These are phyloP conservation scores for Trypanosoma rangeli DNA, from an alignment of 208 protist species.

Conservation along the genomic window DNA sequence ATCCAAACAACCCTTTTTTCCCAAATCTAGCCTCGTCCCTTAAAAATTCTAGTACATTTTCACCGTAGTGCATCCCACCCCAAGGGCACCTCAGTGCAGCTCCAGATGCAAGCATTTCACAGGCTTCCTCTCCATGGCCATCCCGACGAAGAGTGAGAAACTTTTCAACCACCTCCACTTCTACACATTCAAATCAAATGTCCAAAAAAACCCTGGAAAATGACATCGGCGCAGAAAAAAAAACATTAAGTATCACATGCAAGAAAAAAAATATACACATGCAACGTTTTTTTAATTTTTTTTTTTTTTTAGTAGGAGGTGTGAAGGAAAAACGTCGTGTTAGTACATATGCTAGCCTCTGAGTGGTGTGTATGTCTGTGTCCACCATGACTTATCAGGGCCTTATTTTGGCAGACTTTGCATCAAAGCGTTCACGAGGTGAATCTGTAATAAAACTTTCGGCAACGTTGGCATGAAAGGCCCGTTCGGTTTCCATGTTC, in stretches of 20 bases:
- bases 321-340: not conserved
- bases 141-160: slow-evolving; percentile 74
- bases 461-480: slow-evolving; percentile 62
- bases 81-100: slow-evolving; percentile 84
- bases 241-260: not conserved
- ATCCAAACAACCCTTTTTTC: slow-evolving; percentile 79
- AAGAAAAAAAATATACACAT: not conserved
- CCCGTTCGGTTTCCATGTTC: slow-evolving; percentile 32
- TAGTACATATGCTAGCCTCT: not conserved
- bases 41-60: slow-evolving; percentile 63
- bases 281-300: too few species aligned
- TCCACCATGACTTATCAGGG: not conserved
- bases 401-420: slow-evolving; percentile 13
- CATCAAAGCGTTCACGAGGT: slow-evolving; percentile 67
- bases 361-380: not conserved
- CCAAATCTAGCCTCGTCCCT: slow-evolving; percentile 69
- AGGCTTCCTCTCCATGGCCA: slow-evolving; percentile 79
- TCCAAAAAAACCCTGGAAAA: too few species aligned
- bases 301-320: too few species aligned
- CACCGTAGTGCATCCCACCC: slow-evolving; percentile 84
- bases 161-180: slow-evolving; percentile 81
- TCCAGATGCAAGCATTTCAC: slow-evolving; percentile 68
- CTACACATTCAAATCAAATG: not conserved
- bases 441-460: slow-evolving; percentile 43
- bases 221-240: not conserved